Evolutionary conservation across 768 basidiomycete genomes (phyloP), one percentile per base, ranked within the genome.

Genomic region (Suillus clintonianus): DNA sequence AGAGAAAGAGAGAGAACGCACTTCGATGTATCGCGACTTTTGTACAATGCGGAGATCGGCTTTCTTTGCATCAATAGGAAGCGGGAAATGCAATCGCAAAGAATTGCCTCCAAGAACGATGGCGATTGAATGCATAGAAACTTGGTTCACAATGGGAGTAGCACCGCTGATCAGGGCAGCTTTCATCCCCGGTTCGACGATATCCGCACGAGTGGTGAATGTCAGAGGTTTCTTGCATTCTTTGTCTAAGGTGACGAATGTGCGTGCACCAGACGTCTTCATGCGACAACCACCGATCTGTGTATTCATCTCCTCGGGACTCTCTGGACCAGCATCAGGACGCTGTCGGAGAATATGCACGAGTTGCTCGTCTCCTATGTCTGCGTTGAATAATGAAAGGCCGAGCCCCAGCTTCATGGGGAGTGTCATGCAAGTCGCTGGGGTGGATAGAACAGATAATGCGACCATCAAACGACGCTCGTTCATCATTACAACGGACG

Each of bases 21-120:
- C 77, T 70, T 76, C 79, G 5, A 87, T 72, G 62, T 84, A 88
- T 32, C 70, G 77, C 1, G 85, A 88, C 65, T 83, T 86, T 45
- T 86, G 78, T 11, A 86, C 86, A 41, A 87, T 67, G 5, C 84
- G 79, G 11, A 81, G 67, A 65, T 77, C 84, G 3, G 70, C 59
- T 17, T 74, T 73, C 22, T 67, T 63, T 4, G 76, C 75, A 37
- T 79, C 68, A 10, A 87, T 72, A 10, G 83, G 83, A 51, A 83
- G 80, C 0, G 84, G 85, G 50, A 79, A 85, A 1, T 51, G 9
- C 8, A 85, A 62, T 39, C 60, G 55, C 57, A 78, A 68, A 5
- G 61, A 37, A 58, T 73, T 69, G 1, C 63, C 60, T 34, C 59
- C 68, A 2, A 74, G 59, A 41, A 41, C 54, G 36, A 74, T 27